These are phyloP conservation scores for Hypomyces rosellus DNA, from an alignment of 2,329 filamentous ascomycete species.

Conservation along the genomic window DNA sequence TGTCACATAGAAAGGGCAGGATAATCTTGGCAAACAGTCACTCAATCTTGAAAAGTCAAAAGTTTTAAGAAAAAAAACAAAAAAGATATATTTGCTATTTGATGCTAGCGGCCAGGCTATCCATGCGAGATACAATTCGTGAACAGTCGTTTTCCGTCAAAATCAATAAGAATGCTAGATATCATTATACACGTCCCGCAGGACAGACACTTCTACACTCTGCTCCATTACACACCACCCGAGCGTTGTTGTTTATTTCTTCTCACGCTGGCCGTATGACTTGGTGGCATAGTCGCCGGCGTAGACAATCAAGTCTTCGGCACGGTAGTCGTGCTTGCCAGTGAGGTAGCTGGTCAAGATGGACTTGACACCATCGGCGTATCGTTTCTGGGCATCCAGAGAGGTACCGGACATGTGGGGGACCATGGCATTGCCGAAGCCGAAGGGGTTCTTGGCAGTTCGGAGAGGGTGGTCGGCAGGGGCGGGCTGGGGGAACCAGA, in stretches of 20 bases:
- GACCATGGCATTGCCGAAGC: slow-evolving; percentile 97
- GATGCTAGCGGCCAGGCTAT: no score
- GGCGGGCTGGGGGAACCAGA: slow-evolving; percentile 97
- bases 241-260: slow-evolving; percentile 18
- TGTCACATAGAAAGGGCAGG: no score
- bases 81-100: no score
- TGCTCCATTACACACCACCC: not conserved
- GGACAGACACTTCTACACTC: not conserved
- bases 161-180: not conserved
- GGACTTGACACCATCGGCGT: slow-evolving; percentile 78
- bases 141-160: not conserved
- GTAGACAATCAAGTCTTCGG: slow-evolving; percentile 86
- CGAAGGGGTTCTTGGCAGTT: slow-evolving; percentile 88
- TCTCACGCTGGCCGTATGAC: slow-evolving; percentile 74
- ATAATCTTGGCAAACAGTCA: no score
- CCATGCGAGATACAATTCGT: no score
- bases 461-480: slow-evolving; percentile 89
- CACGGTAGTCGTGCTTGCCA: slow-evolving; percentile 80
- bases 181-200: not conserved
- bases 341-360: slow-evolving; percentile 90
- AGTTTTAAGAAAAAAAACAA: no score
- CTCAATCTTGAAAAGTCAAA: no score
- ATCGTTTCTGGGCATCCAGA: slow-evolving; percentile 93
- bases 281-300: slow-evolving; percentile 91
- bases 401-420: slow-evolving; percentile 98